Conservation (phyloP, 2,329 filamentous ascomycete genomes). For the Arthrobotrys sinensis region DNA sequence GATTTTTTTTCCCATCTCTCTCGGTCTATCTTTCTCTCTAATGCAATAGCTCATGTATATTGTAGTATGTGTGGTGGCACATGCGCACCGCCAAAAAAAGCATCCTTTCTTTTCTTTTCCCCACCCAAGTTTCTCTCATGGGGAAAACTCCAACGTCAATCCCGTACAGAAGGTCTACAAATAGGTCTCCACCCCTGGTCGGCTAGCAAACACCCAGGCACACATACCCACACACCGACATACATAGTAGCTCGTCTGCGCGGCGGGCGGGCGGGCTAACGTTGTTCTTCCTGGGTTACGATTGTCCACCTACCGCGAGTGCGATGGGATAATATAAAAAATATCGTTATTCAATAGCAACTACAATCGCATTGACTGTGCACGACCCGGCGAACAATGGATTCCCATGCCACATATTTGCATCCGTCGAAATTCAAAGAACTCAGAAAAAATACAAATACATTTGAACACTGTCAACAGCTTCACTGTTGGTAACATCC, state of each 20-base stretch:
- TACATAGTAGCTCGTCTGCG: conserved; percentile 4
- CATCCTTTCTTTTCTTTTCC: conserved; percentile 40
- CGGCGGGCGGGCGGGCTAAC: background rate
- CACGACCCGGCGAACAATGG: background rate
- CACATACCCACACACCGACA: background rate
- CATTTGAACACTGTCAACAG: background rate
- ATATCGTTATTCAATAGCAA: conserved; percentile 6
- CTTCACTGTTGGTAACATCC: background rate
- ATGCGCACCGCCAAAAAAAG: conserved; percentile 57
- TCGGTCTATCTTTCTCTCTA: background rate
- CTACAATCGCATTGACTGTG: conserved; percentile 14
- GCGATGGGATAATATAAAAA: conserved; percentile 26
- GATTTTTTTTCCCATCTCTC: background rate
- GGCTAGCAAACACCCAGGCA: conserved; percentile 22
- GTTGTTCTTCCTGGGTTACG: conserved; percentile 1
- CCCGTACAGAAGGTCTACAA: conserved; percentile 38
- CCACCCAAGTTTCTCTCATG: conserved; percentile 14
- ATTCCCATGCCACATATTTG: background rate
- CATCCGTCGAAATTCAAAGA: background rate
- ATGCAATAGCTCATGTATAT: conserved; percentile 14
- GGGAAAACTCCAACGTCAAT: conserved; percentile 31
- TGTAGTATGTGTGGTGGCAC: conserved; percentile 35
- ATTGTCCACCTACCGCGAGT: conserved; percentile 12
- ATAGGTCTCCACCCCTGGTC: conserved; percentile 40
- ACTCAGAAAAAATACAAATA: background rate